A percentile compares a stretch with the other conserved stretches of the same genome.
Evolutionary conservation across 1,284 basidiomycete species (phyloP).

Genomic region (Exsudoporus floridanus): DNA sequence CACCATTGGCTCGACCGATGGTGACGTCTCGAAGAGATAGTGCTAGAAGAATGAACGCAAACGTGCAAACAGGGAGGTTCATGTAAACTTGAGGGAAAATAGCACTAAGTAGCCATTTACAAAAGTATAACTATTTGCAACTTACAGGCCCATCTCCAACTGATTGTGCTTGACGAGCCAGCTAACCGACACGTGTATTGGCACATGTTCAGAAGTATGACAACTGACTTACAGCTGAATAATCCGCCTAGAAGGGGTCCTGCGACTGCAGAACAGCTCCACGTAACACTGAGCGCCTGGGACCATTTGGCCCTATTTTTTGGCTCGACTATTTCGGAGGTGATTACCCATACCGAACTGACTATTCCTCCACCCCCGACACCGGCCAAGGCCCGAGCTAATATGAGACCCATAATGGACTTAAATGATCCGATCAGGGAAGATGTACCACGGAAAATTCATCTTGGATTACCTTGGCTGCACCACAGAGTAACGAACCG

Average conservation of each 20-base stretch:
- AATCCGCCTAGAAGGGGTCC: constrained; percentile 75
- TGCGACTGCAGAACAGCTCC: constrained; percentile 78
- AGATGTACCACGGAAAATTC: constrained; percentile 10
- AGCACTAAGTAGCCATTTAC: constrained; percentile 11
- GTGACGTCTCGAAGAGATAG: constrained; percentile 57
- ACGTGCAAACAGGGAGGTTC: constrained; percentile 71
- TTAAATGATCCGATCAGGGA: constrained; percentile 34
- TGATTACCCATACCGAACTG: constrained; percentile 78
- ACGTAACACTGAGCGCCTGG: constrained; percentile 76
- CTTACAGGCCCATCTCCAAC: constrained; percentile 82
- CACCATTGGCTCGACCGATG: constrained; percentile 43
- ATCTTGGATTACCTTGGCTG: constrained; percentile 51
- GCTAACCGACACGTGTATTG: constrained; percentile 17
- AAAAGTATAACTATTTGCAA: constrained; percentile 14
- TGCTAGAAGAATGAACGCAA: constrained; percentile 56
- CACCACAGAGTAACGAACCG: constrained; percentile 71
- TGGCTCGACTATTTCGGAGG: constrained; percentile 72
- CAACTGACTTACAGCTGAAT: constrained; percentile 62
- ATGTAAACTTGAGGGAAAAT: constrained; percentile 57
- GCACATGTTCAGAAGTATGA: constrained; percentile 16
- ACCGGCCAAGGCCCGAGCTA: constrained; percentile 60
- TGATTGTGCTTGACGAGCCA: constrained; percentile 36
- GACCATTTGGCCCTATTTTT: constrained; percentile 74
- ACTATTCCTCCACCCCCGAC: constrained; percentile 81
- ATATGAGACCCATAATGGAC: constrained; percentile 60